Base-by-base conservation (phyloP, 164 flowering plant genomes). In the Aristolochia californica region DNA sequence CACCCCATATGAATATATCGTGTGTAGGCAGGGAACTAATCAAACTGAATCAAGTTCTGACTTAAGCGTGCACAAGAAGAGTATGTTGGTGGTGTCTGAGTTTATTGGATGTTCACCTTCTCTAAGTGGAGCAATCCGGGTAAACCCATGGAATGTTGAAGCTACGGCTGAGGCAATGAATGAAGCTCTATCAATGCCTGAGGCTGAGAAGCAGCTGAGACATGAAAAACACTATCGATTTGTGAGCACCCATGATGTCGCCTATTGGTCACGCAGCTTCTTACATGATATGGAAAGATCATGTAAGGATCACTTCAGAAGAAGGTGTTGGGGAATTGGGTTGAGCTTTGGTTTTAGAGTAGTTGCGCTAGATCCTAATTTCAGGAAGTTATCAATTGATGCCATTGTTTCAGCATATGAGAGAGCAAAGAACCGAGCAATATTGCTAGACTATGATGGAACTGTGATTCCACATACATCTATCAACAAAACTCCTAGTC, bases 51-150 rank as follows among this genome's bases (percentile, higher is more conserved):
- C 78, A 12, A 56, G 52, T 67, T 69, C 78, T 13, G 76, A 74
- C 54, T 48, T 68, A 0, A 64, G 55, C 62, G 69, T 49, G 16
- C 82, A 77, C 25, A 76, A 77, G 58, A 85, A 77, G 74, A 85
- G 93, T 73, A 85, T 85, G 93, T 43, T 85, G 51, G 87, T 83
- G 2, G 82, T 82, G 16, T 85, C 93, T 11, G 93, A 85, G 70
- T 85, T 85, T 59, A 75, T 85, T 53, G 93, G 93, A 18, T 85
- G 93, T 59, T 85, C 93, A 55, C 93, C 93, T 53, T 85, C 93
- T 8, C 68, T 85, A 7, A 85, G 93, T 70, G 93, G 93, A 26
- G 93, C 93, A 9, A 81, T 85, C 51, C 74, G 93, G 22, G 71
- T 81, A 48, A 85, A 83, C 64, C 93, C 93, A 15, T 85, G 93